Evolutionary conservation across 1,139 yeast species (phyloP).

Genomic region (Debaryomyces fabryi): DNA sequence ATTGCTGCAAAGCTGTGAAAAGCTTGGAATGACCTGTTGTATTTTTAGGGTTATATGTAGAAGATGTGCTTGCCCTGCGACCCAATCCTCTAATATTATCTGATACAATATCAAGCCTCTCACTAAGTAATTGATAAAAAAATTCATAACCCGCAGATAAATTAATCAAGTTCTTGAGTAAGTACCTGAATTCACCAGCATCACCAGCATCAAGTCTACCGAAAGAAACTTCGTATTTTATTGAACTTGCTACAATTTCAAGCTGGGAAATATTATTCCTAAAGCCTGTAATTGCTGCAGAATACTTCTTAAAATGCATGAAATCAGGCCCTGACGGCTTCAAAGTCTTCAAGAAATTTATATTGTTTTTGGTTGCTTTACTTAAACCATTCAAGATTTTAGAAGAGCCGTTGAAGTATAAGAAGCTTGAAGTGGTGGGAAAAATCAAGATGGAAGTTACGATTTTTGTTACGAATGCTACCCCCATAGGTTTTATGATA

Average conservation of each 20-base stretch:
- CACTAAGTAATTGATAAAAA: constrained; percentile 34
- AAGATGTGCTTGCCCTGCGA: constrained; percentile 18
- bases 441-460: constrained; percentile 25
- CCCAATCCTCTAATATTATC: constrained; percentile 11
- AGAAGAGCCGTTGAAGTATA: constrained; percentile 23
- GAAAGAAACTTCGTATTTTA: constrained; percentile 29
- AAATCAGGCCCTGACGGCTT: constrained; percentile 33
- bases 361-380: constrained; percentile 23
- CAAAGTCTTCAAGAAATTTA: constrained; percentile 28
- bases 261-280: constrained; percentile 25
- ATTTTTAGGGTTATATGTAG: constrained; percentile 14
- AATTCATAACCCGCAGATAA: constrained; percentile 32
- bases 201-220: constrained; percentile 36
- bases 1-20: constrained; percentile 30
- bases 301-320: constrained; percentile 24
- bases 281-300: constrained; percentile 22
- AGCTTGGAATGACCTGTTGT: constrained; percentile 24
- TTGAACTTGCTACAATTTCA: constrained; percentile 25
- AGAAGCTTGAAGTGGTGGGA: constrained; percentile 35
- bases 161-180: constrained; percentile 27
- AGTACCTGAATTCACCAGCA: constrained; percentile 29
- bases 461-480: constrained; percentile 26
- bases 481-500: constrained; percentile 29
- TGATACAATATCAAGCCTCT: constrained; percentile 25
- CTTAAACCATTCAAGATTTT: constrained; percentile 20